Evolutionary conservation across 306 rosid species (phyloP).

Genomic region (Carpinus fangiana): DNA sequence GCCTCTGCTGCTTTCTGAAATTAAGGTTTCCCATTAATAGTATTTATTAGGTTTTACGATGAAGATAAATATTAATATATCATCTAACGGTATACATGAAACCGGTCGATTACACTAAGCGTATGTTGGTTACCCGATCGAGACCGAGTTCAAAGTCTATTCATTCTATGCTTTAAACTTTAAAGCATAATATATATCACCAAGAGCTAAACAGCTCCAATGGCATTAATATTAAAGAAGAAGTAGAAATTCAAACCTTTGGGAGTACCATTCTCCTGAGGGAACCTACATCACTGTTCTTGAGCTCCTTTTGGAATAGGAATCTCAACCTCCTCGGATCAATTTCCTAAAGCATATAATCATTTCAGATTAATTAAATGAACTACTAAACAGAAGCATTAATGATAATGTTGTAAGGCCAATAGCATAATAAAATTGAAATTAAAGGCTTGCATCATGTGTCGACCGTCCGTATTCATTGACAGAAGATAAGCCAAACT

Average conservation of each 20-base stretch:
- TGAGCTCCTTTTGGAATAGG: conserved; percentile 89
- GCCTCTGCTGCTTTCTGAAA: conserved; percentile 88
- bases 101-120: background rate
- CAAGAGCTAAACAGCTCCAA: background rate
- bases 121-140: background rate
- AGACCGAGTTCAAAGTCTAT: background rate
- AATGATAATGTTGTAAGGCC: conserved; percentile 8
- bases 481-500: no score
- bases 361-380: background rate
- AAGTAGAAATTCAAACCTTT: conserved; percentile 50
- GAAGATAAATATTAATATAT: conserved; percentile 1
- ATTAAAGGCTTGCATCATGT: no score
- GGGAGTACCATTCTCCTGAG: conserved; percentile 92
- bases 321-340: conserved; percentile 62
- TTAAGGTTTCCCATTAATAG: background rate
- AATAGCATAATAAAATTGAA: conserved; percentile 15
- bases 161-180: background rate
- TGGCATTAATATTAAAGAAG: background rate
- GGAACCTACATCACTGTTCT: conserved; percentile 90
- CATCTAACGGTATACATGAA: background rate
- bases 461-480: no score
- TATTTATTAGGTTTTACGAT: background rate
- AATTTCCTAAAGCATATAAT: conserved; percentile 45
- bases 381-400: conserved; percentile 15
- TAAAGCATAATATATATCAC: background rate